Evolutionary conservation across 306 rosid species (phyloP), one percentile per base, ranked within the genome.

Genomic region (Mimosa bimucronata): DNA sequence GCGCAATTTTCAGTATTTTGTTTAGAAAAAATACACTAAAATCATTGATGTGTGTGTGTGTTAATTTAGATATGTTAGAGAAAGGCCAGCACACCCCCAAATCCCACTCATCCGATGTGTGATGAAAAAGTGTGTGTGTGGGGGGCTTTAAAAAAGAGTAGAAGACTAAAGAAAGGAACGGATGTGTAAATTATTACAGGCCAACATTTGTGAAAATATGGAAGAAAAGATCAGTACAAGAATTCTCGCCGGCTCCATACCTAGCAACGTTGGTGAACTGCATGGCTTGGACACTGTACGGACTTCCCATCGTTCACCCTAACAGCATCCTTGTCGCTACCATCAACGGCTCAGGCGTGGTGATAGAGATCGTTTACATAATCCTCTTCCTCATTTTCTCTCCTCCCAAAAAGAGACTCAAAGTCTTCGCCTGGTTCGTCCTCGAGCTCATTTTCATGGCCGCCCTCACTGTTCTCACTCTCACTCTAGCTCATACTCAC

Each of bases 211-310:
- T 89, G 5, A 16, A 31, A 66, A 94, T 94, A 81, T 84, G 94
- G 75, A 94, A 90, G 84, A 94, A 89, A 60, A 77, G 81, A 14
- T 86, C 91, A 1, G 97, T 91, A 82, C 95, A 88, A 83, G 90
- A 88, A 42, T 91, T 81, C 87, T 94, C 97, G 2, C 73, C 94
- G 3, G 71, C 77, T 6, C 98, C 97, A 21, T 91, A 90, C 79
- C 85, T 94, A 5, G 97, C 97, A 4, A 86, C 95, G 10, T 79
- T 94, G 1, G 30, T 84, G 1, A 94, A 94, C 81, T 91, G 98
- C 85, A 53, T 90, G 91, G 85, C 86, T 2, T 94, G 98, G 98
- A 83, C 93, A 0, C 70, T 94, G 29, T 91, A 91, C 53, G 97
- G 97, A 0, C 67, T 91, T 6, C 98, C 98, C 5, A 77, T 87